Conservation (phyloP, 202 grass and related monocot species). For the Dendrocalamus latiflorus region DNA sequence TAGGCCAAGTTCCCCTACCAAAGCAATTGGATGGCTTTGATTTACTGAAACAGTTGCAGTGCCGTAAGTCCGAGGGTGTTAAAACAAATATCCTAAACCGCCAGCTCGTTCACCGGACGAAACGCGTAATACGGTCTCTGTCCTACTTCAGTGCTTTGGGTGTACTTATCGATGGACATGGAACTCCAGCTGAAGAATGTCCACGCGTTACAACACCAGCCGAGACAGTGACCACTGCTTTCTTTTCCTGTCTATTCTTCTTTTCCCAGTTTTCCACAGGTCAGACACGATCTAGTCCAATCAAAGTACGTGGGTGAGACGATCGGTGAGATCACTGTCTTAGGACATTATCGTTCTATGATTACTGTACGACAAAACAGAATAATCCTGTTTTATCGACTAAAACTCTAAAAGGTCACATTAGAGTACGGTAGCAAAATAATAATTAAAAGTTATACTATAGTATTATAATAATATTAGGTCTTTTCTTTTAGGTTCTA, state of each 20-base stretch:
- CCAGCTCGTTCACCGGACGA: constrained; percentile 16
- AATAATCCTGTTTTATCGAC: too few relatives aligned
- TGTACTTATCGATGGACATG: neutral
- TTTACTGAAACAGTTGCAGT: neutral
- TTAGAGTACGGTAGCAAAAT: too few relatives aligned
- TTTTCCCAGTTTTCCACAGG: constrained; percentile 25
- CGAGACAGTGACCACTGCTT: neutral
- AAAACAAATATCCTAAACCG: neutral
- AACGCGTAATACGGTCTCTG: constrained; percentile 8
- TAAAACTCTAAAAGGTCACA: too few relatives aligned
- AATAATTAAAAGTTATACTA: too few relatives aligned
- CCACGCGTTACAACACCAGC: neutral
- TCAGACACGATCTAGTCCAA: constrained; percentile 15
- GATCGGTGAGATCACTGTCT: too few relatives aligned
- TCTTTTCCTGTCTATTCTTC: neutral
- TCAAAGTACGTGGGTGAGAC: neutral
- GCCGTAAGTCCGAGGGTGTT: neutral
- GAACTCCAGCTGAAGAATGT: neutral
- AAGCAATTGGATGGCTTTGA: neutral
- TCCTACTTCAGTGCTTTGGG: neutral
- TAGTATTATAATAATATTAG: too few relatives aligned
- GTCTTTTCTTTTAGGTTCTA: too few relatives aligned
- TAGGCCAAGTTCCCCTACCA: neutral
- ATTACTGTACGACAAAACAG: too few relatives aligned
- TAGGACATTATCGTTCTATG: too few relatives aligned